phyloP scores from a whole-genome alignment of 495 filamentous ascomycete species.

The Aspergillus egyptiacus region DNA sequence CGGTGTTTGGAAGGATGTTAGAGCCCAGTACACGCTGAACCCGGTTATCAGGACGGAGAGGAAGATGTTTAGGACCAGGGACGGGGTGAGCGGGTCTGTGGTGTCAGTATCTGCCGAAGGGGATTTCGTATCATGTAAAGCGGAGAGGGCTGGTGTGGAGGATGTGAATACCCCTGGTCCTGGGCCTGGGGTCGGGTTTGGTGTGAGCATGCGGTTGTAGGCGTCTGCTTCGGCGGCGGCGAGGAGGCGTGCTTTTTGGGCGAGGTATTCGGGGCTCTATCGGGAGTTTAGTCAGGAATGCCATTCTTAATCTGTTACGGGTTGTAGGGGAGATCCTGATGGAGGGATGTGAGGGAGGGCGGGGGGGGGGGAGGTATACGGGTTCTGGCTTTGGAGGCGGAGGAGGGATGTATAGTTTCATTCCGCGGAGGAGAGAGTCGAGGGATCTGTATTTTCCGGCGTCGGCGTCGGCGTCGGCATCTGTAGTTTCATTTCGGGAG shows the following conservation, averaged over 20 bases:
- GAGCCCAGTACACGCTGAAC: slow-evolving; percentile 41
- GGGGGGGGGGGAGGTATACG: slow-evolving; percentile 41
- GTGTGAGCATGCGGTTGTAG: slow-evolving; percentile 62
- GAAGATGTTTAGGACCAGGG: slow-evolving; percentile 44
- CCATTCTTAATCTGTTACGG: too few species aligned
- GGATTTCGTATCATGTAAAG: slow-evolving; percentile 28
- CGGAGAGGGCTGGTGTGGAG: slow-evolving; percentile 27
- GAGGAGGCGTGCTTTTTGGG: slow-evolving; percentile 78
- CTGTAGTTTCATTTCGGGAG: not conserved
- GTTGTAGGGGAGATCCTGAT: too few species aligned
- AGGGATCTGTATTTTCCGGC: slow-evolving; percentile 43
- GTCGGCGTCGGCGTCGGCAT: slow-evolving; percentile 9
- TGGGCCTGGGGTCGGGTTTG: slow-evolving; percentile 35
- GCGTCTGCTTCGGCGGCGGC: slow-evolving; percentile 68
- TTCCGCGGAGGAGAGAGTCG: slow-evolving; percentile 62
- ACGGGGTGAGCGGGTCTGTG: slow-evolving; percentile 36
- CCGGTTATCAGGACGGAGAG: slow-evolving; percentile 42
- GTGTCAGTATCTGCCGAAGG: slow-evolving; percentile 42
- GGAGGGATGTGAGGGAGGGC: not conserved
- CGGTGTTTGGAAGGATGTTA: slow-evolving; percentile 52
- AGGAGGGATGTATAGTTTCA: slow-evolving; percentile 68
- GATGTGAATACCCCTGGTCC: slow-evolving; percentile 43
- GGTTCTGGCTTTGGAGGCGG: slow-evolving; percentile 72
- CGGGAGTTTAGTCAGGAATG: slow-evolving; percentile 13
- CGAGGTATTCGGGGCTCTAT: slow-evolving; percentile 81